These are phyloP conservation scores for Alternaria arbusti DNA, from an alignment of 2,329 filamentous ascomycete species.

Conservation along the genomic window DNA sequence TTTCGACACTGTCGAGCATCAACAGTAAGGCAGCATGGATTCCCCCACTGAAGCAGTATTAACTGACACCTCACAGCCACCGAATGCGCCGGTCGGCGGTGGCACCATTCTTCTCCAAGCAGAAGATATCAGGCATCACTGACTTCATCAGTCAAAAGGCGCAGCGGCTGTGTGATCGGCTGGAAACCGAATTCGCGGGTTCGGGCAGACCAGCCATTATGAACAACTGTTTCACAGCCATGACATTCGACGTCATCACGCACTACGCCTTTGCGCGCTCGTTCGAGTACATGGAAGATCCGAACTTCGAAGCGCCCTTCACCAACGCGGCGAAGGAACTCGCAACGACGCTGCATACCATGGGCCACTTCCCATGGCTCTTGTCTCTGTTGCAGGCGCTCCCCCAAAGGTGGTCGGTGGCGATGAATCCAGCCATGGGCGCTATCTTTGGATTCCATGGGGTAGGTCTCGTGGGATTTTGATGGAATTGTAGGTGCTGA, in stretches of 20 bases:
- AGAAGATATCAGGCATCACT: neutral
- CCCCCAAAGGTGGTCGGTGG: neutral
- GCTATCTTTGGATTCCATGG: neutral
- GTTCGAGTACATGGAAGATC: neutral
- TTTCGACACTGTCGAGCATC: conserved; percentile 12
- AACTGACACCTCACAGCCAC: conserved; percentile 11
- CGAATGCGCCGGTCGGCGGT: conserved; percentile 27
- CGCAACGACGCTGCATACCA: neutral
- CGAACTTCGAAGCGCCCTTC: neutral
- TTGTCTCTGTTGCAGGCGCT: neutral
- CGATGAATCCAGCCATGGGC: conserved; percentile 2
- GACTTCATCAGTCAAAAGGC: no score
- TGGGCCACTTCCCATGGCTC: neutral
- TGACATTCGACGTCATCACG: conserved; percentile 10
- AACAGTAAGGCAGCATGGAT: conserved; percentile 3
- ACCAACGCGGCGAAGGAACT: no score
- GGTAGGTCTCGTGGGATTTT: no score
- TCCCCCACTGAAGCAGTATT: no score
- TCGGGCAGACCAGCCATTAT: neutral
- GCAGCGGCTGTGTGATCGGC: neutral
- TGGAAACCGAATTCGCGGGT: neutral
- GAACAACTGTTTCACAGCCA: neutral
- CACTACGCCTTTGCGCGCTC: conserved; percentile 1
- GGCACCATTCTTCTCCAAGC: conserved; percentile 32
- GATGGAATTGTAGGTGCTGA: no score